Percentiles rank a stretch among this genome's conserved stretches.
Conservation (phyloP, 257 asterid species). For the Ajuga chamaepitys region DNA sequence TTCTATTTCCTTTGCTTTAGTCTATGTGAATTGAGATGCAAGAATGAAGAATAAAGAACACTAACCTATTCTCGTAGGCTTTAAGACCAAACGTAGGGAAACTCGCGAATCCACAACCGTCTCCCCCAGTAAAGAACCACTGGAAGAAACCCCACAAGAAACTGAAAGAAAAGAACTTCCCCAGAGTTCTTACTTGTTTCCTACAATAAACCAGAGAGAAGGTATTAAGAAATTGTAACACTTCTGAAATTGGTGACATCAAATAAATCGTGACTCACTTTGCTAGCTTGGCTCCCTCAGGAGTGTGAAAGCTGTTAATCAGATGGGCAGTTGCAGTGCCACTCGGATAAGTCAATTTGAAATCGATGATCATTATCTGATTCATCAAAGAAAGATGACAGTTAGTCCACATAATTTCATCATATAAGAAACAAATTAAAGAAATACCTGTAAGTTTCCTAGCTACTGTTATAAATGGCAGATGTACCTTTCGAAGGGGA, state of each 20-base stretch:
- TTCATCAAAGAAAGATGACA: constrained; percentile 7
- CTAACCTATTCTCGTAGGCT: constrained; percentile 65
- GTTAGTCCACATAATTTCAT: neutral
- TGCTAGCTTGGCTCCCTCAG: constrained; percentile 90
- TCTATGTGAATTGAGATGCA: neutral
- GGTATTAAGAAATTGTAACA: neutral
- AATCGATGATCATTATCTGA: constrained; percentile 91
- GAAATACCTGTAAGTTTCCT: neutral
- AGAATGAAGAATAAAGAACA: neutral
- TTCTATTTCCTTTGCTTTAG: too few relatives aligned
- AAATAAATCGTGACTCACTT: constrained; percentile 41
- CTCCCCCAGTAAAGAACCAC: constrained; percentile 92
- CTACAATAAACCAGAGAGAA: constrained; percentile 29
- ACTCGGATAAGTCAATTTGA: constrained; percentile 83
- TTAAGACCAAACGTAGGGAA: constrained; percentile 91
- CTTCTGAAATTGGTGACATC: neutral
- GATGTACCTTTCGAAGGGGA: constrained; percentile 77
- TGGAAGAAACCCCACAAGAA: constrained; percentile 96
- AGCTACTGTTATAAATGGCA: neutral
- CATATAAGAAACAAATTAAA: neutral
- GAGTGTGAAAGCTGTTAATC: constrained; percentile 94
- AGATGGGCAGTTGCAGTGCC: constrained; percentile 99
- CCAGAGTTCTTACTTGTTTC: constrained; percentile 80
- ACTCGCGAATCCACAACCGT: constrained; percentile 63
- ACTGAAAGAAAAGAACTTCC: constrained; percentile 88